Base-by-base conservation (phyloP, 2,329 filamentous ascomycete species). In the Epichloe festucae region DNA sequence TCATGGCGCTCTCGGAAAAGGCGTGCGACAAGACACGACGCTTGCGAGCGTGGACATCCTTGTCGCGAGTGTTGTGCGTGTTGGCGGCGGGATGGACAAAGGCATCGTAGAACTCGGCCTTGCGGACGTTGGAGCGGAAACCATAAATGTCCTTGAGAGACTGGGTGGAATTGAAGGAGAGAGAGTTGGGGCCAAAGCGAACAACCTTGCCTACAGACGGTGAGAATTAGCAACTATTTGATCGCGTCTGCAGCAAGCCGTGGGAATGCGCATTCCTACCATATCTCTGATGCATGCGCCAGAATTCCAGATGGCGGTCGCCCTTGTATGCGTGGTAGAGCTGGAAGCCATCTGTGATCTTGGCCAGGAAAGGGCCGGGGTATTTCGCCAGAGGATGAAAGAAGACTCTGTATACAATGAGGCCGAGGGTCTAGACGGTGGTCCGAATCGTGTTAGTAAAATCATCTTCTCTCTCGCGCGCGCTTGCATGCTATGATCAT, bases 281-380 rank as follows among this genome's bases (percentile, higher is more conserved):
- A 60, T 94, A 89, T 62, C 76, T 75, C 58, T 82, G 70, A 64
- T 94, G 88, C 58, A 84, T 73, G 34, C 76, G 73, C 70, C 82
- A 82, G 60, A 89, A 82, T 61, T 85, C 80, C 17, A 90, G 74
- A 62, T 90, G 86, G 1, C 85, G 77, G 57, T 86, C 82, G 49
- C 86, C 87, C 60, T 79, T 83, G 67, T 82, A 86, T 46, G 85
- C 84, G 58, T 89, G 82, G 65, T 87, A 90, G 34, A 85, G 76
- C 63, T 82, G 78, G 59, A 83, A 77, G 56, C 70, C 77, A 59
- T 81, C 74, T n/a, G 81, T 81, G 57, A 84, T 65, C 60, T 79
- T 82, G 52, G 78, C 80, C 42, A 84, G 62, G 46, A 82, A 67
- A 0, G 82, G 83, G 1, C 82, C 82, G 1, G 81, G 82, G 56